phyloP scores from a whole-genome alignment of 2,329 filamentous ascomycete genomes.

The Aquanectria penicillioides region DNA sequence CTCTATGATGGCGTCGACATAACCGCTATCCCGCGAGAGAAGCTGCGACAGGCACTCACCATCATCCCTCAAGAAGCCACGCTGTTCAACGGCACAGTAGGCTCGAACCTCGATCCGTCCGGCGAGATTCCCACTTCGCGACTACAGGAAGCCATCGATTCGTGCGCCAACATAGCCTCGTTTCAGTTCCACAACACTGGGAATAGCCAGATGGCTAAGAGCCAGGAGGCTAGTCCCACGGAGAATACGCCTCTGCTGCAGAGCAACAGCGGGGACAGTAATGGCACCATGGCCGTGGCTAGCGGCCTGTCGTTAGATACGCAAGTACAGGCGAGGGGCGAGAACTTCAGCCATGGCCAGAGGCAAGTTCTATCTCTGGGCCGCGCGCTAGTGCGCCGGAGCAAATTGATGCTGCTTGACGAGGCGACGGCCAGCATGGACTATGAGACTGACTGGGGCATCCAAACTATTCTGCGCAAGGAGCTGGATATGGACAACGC shows the following conservation, averaged over 20 bases:
- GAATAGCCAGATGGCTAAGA: too few species aligned
- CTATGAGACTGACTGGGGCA: conserved; percentile 64
- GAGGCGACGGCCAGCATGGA: conserved; percentile 70
- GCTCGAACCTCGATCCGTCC: conserved; percentile 72
- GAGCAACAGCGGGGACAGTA: conserved; percentile 35
- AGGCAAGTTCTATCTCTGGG: conserved; percentile 66
- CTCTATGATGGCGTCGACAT: conserved; percentile 66
- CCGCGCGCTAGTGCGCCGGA: conserved; percentile 63
- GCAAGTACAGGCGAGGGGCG: conserved; percentile 60
- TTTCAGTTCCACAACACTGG: conserved; percentile 52
- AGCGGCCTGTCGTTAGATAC: conserved; percentile 50
- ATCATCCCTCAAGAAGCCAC: conserved; percentile 69
- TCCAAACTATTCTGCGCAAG: conserved; percentile 62
- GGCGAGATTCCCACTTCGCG: conserved; percentile 62
- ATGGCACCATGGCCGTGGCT: conserved; percentile 15
- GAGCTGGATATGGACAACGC: conserved; percentile 56
- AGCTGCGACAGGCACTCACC: conserved; percentile 63
- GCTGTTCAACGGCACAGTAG: conserved; percentile 62
- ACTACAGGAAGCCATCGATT: conserved; percentile 67
- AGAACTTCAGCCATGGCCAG: conserved; percentile 67
- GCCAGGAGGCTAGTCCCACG: neutral
- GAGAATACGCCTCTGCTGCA: neutral
- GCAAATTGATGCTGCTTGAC: conserved; percentile 65
- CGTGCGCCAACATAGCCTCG: conserved; percentile 69
- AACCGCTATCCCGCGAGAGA: conserved; percentile 57